Conservation (phyloP, 139 green algal genomes). For the Ulvella scutata region DNA sequence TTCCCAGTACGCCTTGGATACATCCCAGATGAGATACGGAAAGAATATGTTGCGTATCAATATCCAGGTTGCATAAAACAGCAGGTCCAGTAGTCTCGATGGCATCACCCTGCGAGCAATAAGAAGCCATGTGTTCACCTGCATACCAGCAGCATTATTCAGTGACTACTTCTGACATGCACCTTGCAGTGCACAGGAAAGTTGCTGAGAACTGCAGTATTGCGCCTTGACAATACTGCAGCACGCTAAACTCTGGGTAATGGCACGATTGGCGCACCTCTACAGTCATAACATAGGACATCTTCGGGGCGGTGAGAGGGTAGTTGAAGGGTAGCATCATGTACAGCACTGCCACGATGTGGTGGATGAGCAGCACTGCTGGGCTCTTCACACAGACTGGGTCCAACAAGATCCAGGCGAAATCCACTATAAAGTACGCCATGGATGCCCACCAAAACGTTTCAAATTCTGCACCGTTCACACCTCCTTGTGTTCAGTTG, state of each 20-base stretch:
- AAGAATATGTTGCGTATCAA: constrained; percentile 31
- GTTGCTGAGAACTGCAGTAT: no score
- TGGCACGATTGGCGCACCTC: neutral
- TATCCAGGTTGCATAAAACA: constrained; percentile 36
- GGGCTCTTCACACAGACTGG: constrained; percentile 30
- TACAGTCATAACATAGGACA: neutral
- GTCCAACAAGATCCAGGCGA: neutral
- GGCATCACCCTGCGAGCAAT: constrained; percentile 20
- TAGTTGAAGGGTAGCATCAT: constrained; percentile 37
- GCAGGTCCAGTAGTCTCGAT: constrained; percentile 1
- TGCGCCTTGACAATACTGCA: no score
- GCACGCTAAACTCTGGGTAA: no score
- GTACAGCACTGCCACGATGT: constrained; percentile 22
- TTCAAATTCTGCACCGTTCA: neutral
- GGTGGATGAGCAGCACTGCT: constrained; percentile 30
- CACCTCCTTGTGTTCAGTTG: no score
- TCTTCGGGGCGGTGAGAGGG: constrained; percentile 9
- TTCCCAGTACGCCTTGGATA: constrained; percentile 20
- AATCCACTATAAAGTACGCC: neutral
- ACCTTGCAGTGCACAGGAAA: constrained; percentile 28
- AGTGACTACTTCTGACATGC: constrained; percentile 19
- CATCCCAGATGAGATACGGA: constrained; percentile 29
- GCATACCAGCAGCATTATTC: neutral
- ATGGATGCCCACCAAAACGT: neutral
- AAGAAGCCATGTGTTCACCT: constrained; percentile 39